phyloP scores from a whole-genome alignment of 1,284 basidiomycete genomes.

The Tilletia caries region DNA sequence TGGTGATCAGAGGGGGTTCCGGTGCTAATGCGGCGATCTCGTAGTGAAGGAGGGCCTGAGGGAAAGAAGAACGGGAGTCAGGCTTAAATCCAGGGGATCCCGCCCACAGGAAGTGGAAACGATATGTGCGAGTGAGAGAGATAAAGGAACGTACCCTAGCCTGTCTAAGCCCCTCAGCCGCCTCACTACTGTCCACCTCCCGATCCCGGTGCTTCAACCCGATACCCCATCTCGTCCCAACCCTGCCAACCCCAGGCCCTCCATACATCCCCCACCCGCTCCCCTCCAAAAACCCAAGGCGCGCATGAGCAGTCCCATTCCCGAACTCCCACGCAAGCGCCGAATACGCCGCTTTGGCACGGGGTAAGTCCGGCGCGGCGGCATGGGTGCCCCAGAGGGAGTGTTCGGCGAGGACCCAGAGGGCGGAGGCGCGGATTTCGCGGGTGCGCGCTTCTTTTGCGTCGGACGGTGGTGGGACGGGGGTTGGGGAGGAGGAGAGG shows the following conservation, averaged over 20 bases:
- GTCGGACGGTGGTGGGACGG: slow-evolving; percentile 53
- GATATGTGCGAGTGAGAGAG: too few relatives aligned
- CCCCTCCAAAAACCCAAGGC: slow-evolving; percentile 46
- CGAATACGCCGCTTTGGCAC: slow-evolving; percentile 38
- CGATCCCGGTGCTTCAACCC: not conserved
- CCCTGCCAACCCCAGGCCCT: slow-evolving; percentile 10
- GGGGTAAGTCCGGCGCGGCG: slow-evolving; percentile 31
- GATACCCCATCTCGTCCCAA: not conserved
- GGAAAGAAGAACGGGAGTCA: not conserved
- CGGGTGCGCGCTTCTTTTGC: slow-evolving; percentile 59
- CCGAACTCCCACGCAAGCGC: slow-evolving; percentile 29
- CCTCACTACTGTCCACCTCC: not conserved
- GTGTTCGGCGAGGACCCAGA: slow-evolving; percentile 49
- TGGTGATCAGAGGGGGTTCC: slow-evolving; percentile 61
- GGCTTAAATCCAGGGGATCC: too few relatives aligned
- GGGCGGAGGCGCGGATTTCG: slow-evolving; percentile 30
- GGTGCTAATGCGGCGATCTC: slow-evolving; percentile 87
- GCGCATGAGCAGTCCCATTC: slow-evolving; percentile 47
- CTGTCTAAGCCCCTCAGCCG: slow-evolving; percentile 7
- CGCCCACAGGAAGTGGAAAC: not conserved
- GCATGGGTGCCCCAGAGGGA: slow-evolving; percentile 51
- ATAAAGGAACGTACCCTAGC: slow-evolving; percentile 13
- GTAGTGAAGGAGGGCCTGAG: slow-evolving; percentile 78
- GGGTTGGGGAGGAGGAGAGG: not conserved
- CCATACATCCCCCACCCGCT: not conserved